These are phyloP conservation scores for Petunia axillaris DNA, from an alignment of 257 asterid species.

Conservation along the genomic window DNA sequence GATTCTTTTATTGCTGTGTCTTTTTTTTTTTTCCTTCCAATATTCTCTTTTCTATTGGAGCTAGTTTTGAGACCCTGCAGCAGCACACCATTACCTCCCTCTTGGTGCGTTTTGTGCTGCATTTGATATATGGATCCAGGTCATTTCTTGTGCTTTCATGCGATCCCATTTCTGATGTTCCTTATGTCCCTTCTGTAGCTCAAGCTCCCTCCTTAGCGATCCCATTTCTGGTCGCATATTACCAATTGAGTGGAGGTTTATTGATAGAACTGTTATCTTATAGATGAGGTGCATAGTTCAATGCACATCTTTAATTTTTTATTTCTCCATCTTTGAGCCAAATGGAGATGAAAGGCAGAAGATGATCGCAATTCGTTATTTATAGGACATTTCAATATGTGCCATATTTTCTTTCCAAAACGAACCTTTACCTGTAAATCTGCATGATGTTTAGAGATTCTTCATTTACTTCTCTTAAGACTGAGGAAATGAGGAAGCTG, in stretches of 20 bases:
- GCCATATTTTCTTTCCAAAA: no score
- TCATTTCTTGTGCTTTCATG: slow-evolving; percentile 8
- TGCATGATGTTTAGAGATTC: no score
- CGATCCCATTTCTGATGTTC: not conserved
- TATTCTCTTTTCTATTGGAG: not conserved
- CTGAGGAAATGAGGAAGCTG: not conserved
- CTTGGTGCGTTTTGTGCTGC: not conserved
- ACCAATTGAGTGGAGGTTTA: not conserved
- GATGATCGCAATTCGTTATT: no score
- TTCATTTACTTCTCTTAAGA: not conserved
- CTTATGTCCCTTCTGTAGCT: no score
- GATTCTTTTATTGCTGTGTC: not conserved
- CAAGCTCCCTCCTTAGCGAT: no score
- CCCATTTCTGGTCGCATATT: no score
- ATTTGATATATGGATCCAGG: not conserved
- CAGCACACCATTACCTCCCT: not conserved
- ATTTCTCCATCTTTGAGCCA: not conserved
- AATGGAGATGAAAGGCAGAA: not conserved
- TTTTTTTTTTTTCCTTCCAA: not conserved
- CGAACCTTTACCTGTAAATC: no score
- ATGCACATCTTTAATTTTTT: not conserved
- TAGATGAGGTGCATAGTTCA: not conserved
- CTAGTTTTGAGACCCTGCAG: not conserved
- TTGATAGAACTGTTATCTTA: not conserved
- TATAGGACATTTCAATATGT: no score